Conservation (phyloP, 768 basidiomycete genomes). For the Cubamyces lactineus region DNA sequence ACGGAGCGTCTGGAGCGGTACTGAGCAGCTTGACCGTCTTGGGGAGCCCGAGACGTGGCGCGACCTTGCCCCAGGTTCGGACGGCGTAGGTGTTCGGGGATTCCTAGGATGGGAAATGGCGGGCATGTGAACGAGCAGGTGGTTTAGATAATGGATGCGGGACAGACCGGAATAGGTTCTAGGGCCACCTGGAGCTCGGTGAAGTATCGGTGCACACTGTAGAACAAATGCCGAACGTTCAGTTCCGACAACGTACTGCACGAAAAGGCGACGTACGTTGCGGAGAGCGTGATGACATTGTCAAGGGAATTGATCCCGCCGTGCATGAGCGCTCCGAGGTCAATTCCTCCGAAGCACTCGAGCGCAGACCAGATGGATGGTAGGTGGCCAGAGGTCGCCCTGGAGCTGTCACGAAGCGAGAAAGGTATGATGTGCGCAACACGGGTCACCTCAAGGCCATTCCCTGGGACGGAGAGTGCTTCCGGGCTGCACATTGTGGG, state of each 20-base stretch:
- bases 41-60: constrained; percentile 19
- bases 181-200: constrained; percentile 22
- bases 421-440: constrained; percentile 23
- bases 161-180: constrained; percentile 15
- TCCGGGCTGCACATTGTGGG: background rate
- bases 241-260: background rate
- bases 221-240: too few relatives aligned
- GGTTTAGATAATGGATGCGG: background rate
- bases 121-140: background rate
- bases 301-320: constrained; percentile 23
- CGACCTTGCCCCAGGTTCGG: constrained; percentile 24
- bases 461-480: background rate
- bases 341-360: constrained; percentile 19
- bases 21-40: constrained; percentile 18
- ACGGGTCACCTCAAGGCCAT: constrained; percentile 18
- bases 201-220: constrained; percentile 19
- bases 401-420: constrained; percentile 18
- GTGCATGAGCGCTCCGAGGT: constrained; percentile 21
- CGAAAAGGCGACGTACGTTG: constrained; percentile 10
- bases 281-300: constrained; percentile 24
- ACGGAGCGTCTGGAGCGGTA: background rate
- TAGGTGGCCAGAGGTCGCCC: constrained; percentile 14
- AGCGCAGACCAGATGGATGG: constrained; percentile 21
- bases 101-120: background rate
- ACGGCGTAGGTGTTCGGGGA: constrained; percentile 15